Conservation (phyloP, 495 filamentous ascomycete genomes). For the Lophium mytilinum region DNA sequence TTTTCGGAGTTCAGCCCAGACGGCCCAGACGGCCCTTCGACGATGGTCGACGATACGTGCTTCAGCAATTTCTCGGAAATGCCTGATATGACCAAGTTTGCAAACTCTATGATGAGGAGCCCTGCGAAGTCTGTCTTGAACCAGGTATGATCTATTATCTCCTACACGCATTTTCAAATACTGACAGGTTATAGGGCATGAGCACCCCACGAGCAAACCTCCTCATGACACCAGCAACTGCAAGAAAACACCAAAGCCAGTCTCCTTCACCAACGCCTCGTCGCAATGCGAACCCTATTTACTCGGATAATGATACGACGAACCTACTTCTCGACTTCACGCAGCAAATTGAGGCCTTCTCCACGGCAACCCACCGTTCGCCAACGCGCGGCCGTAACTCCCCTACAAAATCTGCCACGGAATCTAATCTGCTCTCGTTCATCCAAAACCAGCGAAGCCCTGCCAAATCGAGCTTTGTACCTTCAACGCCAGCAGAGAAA, state of each 20-base stretch:
- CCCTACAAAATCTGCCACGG: conserved; percentile 36
- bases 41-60: conserved; percentile 63
- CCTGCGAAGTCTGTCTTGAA: conserved; percentile 39
- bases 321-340: conserved; percentile 82
- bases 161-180: not conserved
- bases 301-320: conserved; percentile 47
- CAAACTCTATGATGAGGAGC: conserved; percentile 52
- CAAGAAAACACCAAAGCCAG: conserved; percentile 33
- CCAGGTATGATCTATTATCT: conserved; percentile 28
- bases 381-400: conserved; percentile 37
- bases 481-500: conserved; percentile 40
- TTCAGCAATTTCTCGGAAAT: conserved; percentile 83
- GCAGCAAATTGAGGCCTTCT: conserved; percentile 59
- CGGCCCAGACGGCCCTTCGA: conserved; percentile 27
- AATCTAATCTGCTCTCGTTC: conserved; percentile 39
- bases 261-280: conserved; percentile 56
- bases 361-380: conserved; percentile 29
- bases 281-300: conserved; percentile 22
- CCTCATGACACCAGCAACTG: conserved; percentile 31
- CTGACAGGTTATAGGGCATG: not conserved
- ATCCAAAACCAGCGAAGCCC: conserved; percentile 39
- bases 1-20: conserved; percentile 19
- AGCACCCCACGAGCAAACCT: conserved; percentile 28
- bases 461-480: conserved; percentile 28
- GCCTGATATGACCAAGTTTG: conserved; percentile 65